Conservation (phyloP, 805 yeast genomes). For the Maudiozyma serrabonitensis region DNA sequence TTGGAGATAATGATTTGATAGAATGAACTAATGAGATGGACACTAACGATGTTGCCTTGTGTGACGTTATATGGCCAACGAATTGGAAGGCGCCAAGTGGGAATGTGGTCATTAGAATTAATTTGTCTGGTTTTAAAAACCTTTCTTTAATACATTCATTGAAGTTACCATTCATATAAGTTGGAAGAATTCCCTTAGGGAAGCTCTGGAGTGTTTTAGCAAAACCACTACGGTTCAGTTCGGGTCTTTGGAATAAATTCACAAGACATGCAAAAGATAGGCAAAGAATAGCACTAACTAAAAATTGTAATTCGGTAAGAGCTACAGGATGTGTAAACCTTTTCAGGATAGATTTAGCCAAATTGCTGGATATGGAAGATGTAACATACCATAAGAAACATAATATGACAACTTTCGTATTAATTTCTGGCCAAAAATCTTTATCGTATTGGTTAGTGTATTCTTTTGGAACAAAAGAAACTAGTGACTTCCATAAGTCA, state of each 20-base stretch:
- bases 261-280: constrained; percentile 34
- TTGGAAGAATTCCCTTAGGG: constrained; percentile 30
- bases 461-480: not conserved
- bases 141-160: constrained; percentile 24
- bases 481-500: not conserved
- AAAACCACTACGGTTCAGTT: constrained; percentile 8
- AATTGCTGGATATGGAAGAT: constrained; percentile 72
- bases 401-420: constrained; percentile 38
- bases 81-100: constrained; percentile 96
- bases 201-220: constrained; percentile 15
- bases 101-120: constrained; percentile 54
- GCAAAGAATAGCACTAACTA: constrained; percentile 59
- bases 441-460: not conserved
- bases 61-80: constrained; percentile 82
- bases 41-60: constrained; percentile 81
- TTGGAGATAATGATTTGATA: constrained; percentile 83
- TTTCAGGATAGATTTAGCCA: constrained; percentile 67
- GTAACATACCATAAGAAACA: constrained; percentile 75
- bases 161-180: constrained; percentile 26
- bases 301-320: constrained; percentile 78
- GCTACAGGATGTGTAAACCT: constrained; percentile 76
- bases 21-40: constrained; percentile 96
- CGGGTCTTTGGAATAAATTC: constrained; percentile 38
- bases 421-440: constrained; percentile 26
- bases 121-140: constrained; percentile 45